Conservation (phyloP, 2,329 filamentous ascomycete genomes). For the Cladosporium halotolerans region DNA sequence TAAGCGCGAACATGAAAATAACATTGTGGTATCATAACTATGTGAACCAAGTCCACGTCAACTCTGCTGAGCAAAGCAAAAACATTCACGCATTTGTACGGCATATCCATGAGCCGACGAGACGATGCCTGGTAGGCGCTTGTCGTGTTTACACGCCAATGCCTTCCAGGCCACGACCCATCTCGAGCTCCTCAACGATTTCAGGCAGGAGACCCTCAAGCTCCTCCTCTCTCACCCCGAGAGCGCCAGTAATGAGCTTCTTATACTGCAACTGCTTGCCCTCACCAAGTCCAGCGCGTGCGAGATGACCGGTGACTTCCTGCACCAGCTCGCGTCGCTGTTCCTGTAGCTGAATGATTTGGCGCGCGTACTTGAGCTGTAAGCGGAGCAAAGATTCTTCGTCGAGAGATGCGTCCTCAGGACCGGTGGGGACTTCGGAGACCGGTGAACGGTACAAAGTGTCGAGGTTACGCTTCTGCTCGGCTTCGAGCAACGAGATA, state of each 20-base stretch:
- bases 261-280: constrained; percentile 46
- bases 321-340: constrained; percentile 58
- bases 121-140: too few species aligned
- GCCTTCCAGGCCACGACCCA: constrained; percentile 17
- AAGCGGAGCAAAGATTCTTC: constrained; percentile 47
- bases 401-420: constrained; percentile 30
- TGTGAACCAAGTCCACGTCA: too few species aligned
- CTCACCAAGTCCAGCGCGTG: constrained; percentile 63
- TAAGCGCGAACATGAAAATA: too few species aligned
- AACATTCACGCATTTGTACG: too few species aligned
- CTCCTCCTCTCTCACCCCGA: constrained; percentile 62
- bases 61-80: too few species aligned
- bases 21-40: too few species aligned
- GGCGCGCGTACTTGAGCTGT: constrained; percentile 52
- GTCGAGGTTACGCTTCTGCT: constrained; percentile 34
- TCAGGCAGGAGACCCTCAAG: constrained; percentile 56
- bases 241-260: constrained; percentile 59
- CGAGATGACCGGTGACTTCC: constrained; percentile 63
- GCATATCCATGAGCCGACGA: too few species aligned
- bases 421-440: constrained; percentile 33
- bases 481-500: constrained; percentile 38
- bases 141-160: not conserved
- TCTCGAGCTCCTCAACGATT: constrained; percentile 43
- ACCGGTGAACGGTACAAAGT: constrained; percentile 16
- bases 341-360: constrained; percentile 51